phyloP scores from a whole-genome alignment of 2,329 filamentous ascomycete genomes.

The Trichoderma gracile region DNA sequence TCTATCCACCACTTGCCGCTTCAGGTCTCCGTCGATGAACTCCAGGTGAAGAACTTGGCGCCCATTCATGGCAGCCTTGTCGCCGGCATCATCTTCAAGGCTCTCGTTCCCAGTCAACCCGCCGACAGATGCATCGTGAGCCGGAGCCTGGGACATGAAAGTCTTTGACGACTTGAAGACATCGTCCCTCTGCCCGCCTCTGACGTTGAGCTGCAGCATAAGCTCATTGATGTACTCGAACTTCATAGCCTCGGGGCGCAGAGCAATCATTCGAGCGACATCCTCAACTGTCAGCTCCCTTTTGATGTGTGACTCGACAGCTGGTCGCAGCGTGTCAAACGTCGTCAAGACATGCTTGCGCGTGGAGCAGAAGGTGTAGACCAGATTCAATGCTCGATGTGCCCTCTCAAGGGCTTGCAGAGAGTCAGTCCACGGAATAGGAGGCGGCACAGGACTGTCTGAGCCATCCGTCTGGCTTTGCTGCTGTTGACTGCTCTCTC shows the following conservation, averaged over 20 bases:
- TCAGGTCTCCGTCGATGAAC: conserved; percentile 88
- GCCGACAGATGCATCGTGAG: conserved; percentile 58
- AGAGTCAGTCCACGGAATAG: conserved; percentile 67
- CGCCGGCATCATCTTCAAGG: conserved; percentile 35
- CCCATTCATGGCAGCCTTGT: conserved; percentile 35
- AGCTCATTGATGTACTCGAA: conserved; percentile 87
- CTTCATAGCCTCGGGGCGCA: conserved; percentile 75
- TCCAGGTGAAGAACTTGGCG: conserved; percentile 85
- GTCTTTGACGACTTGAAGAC: conserved; percentile 55
- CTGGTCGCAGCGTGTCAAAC: conserved; percentile 80
- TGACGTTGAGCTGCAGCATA: conserved; percentile 76
- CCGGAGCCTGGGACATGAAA: conserved; percentile 51
- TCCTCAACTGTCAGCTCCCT: conserved; percentile 71
- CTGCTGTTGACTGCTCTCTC: background rate
- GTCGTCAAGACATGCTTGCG: conserved; percentile 91
- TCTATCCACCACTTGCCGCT: conserved; percentile 70
- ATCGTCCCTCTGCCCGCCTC: conserved; percentile 65
- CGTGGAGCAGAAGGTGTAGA: conserved; percentile 93
- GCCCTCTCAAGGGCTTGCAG: conserved; percentile 74
- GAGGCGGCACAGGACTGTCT: conserved; percentile 34
- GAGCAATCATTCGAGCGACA: conserved; percentile 75
- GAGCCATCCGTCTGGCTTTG: background rate
- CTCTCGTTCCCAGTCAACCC: conserved; percentile 54
- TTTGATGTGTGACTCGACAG: conserved; percentile 82
- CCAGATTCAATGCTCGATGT: conserved; percentile 83